These are phyloP conservation scores for Phytopythium sindhum DNA, from an alignment of 352 stramenopile species.

Conservation along the genomic window DNA sequence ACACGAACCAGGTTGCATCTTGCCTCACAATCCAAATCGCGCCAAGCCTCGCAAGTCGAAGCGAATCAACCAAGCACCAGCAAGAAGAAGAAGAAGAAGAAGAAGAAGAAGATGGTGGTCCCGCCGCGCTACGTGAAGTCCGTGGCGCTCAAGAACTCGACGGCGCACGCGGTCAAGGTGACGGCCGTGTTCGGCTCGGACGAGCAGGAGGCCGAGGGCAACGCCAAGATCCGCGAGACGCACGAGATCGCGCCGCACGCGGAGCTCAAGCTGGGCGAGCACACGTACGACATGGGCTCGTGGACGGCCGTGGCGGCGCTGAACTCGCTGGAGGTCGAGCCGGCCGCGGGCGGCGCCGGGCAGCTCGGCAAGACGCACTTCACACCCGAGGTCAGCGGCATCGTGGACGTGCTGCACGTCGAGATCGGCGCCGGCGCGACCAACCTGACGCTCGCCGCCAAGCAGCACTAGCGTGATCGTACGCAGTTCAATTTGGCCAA, in stretches of 20 bases:
- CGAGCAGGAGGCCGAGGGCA: constrained; percentile 58
- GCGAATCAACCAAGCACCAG: constrained; percentile 6
- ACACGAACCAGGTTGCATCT: neutral
- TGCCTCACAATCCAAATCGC: neutral
- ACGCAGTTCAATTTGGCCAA: neutral
- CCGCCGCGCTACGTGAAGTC: constrained; percentile 69
- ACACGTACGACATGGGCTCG: constrained; percentile 78
- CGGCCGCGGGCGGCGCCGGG: constrained; percentile 17
- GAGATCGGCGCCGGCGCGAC: constrained; percentile 42
- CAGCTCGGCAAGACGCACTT: constrained; percentile 40
- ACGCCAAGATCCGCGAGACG: constrained; percentile 62
- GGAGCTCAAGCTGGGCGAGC: constrained; percentile 40
- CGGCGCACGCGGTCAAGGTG: constrained; percentile 48
- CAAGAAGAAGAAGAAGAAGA: constrained; percentile 15
- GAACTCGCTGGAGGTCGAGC: constrained; percentile 52
- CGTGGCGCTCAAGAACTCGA: constrained; percentile 72
- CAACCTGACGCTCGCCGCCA: constrained; percentile 37
- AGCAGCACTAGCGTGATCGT: constrained; percentile 20
- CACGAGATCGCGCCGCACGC: constrained; percentile 40
- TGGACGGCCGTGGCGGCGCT: constrained; percentile 67
- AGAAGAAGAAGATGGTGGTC: constrained; percentile 32
- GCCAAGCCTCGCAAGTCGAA: neutral
- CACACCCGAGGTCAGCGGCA: constrained; percentile 44
- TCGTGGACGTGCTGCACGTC: constrained; percentile 63
- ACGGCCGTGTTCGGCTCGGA: constrained; percentile 66